Evolutionary conservation across 164 flowering plant species (phyloP).

Genomic region (Nelumbo lutea): DNA sequence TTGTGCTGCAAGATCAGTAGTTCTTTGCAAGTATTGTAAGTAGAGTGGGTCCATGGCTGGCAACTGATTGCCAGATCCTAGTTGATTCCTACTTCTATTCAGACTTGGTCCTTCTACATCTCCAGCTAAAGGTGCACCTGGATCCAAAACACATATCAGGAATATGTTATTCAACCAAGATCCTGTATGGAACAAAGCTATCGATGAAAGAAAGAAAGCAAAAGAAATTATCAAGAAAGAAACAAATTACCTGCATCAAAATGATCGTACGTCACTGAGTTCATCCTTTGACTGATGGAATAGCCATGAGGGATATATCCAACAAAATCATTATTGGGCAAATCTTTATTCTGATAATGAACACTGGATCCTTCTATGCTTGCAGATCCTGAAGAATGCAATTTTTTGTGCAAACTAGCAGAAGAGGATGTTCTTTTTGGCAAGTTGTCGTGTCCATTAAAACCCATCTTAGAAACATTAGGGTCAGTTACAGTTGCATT

Average conservation of each 20-base stretch:
- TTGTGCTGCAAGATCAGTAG: slow-evolving; percentile 33
- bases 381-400: slow-evolving; percentile 31
- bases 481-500: slow-evolving; percentile 30
- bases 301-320: slow-evolving; percentile 27
- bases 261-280: slow-evolving; percentile 22
- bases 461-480: slow-evolving; percentile 24
- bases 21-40: slow-evolving; percentile 34
- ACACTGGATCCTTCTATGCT: slow-evolving; percentile 28
- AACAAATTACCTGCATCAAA: slow-evolving; percentile 41
- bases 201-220: too few species aligned
- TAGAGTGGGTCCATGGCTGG: slow-evolving; percentile 39
- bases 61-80: slow-evolving; percentile 28
- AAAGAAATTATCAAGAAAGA: slow-evolving; percentile 1
- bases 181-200: neutral
- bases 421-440: slow-evolving; percentile 44
- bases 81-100: slow-evolving; percentile 27
- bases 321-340: slow-evolving; percentile 18
- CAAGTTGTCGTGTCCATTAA: slow-evolving; percentile 32
- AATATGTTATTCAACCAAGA: slow-evolving; percentile 1
- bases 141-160: slow-evolving; percentile 11
- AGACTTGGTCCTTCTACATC: slow-evolving; percentile 20
- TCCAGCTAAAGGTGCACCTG: slow-evolving; percentile 24
- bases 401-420: slow-evolving; percentile 35
- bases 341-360: slow-evolving; percentile 27
- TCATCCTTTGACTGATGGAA: slow-evolving; percentile 31